These are phyloP conservation scores for Albatrellus ellisii DNA, from an alignment of 768 basidiomycete species.

Conservation along the genomic window DNA sequence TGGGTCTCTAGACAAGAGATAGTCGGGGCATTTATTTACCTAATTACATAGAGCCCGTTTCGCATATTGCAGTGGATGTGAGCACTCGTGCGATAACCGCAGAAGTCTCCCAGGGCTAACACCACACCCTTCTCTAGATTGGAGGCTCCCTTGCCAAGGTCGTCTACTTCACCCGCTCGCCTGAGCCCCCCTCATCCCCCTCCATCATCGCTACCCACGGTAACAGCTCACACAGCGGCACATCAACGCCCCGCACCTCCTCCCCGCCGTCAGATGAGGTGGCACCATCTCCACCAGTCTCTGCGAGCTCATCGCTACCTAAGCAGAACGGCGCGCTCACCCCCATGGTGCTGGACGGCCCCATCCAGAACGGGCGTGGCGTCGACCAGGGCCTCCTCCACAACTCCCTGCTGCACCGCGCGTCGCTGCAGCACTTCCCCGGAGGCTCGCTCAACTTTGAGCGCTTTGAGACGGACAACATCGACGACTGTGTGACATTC, in stretches of 20 bases:
- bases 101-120: slow-evolving; percentile 6
- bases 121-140: slow-evolving; percentile 40
- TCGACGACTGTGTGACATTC: slow-evolving; percentile 75
- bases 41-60: slow-evolving; percentile 94
- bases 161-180: slow-evolving; percentile 94
- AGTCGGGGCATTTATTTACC: slow-evolving; percentile 96
- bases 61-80: slow-evolving; percentile 95
- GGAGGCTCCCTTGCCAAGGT: slow-evolving; percentile 97
- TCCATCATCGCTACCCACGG: slow-evolving; percentile 49
- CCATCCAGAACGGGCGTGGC: slow-evolving; percentile 21
- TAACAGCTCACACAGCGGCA: slow-evolving; percentile 31
- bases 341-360: slow-evolving; percentile 45
- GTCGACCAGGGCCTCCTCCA: slow-evolving; percentile 35
- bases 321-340: slow-evolving; percentile 67
- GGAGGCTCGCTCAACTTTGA: slow-evolving; percentile 97
- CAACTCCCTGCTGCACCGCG: slow-evolving; percentile 54
- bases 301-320: slow-evolving; percentile 23
- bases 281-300: slow-evolving; percentile 16
- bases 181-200: slow-evolving; percentile 72
- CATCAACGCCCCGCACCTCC: slow-evolving; percentile 26
- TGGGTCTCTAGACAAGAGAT: slow-evolving; percentile 58
- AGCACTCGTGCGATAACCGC: slow-evolving; percentile 23
- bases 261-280: slow-evolving; percentile 19
- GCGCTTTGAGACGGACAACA: slow-evolving; percentile 88
- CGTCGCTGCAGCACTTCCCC: slow-evolving; percentile 71